Evolutionary conservation across 116 monocot genomes (phyloP).

Genomic region (Posidonia oceanica): DNA sequence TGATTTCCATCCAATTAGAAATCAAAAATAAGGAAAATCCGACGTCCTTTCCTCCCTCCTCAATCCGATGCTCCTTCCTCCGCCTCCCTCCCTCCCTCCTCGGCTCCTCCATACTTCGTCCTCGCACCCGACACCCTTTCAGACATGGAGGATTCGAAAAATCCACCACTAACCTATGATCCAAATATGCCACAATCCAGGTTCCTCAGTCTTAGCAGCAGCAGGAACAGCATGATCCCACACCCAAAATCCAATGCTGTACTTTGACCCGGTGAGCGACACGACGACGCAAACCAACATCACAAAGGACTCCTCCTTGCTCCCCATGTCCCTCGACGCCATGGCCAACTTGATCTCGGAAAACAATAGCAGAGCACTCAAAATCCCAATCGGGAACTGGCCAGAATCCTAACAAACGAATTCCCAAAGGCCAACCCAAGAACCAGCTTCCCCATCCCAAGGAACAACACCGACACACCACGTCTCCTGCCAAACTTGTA

Average conservation of each 20-base stretch:
- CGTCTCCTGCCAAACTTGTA: constrained; percentile 85
- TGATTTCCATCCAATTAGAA: too few species aligned
- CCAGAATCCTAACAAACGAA: constrained; percentile 57
- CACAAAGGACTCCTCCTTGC: constrained; percentile 69
- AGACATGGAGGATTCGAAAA: not conserved
- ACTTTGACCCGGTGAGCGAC: constrained; percentile 61
- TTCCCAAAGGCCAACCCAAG: constrained; percentile 61
- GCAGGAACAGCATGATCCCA: constrained; percentile 35
- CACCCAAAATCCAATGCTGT: constrained; percentile 66
- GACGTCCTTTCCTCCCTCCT: too few species aligned
- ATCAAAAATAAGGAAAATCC: too few species aligned
- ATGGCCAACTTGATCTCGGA: constrained; percentile 81
- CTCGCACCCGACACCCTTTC: too few species aligned
- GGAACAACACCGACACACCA: constrained; percentile 54
- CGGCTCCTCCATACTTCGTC: not conserved
- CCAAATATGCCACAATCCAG: not conserved
- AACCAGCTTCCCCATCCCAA: constrained; percentile 52
- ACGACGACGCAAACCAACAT: constrained; percentile 80
- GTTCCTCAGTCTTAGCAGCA: constrained; percentile 43
- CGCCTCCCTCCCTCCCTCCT: too few species aligned
- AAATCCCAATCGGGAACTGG: constrained; percentile 67
- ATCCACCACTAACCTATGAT: not conserved
- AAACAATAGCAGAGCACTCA: constrained; percentile 82
- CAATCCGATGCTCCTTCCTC: too few species aligned
- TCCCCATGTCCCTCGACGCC: constrained; percentile 81